Percentiles rank a stretch among this genome's conserved stretches.
Conservation (phyloP, 306 rosid genomes). For the Chamaecrista fasciculata region DNA sequence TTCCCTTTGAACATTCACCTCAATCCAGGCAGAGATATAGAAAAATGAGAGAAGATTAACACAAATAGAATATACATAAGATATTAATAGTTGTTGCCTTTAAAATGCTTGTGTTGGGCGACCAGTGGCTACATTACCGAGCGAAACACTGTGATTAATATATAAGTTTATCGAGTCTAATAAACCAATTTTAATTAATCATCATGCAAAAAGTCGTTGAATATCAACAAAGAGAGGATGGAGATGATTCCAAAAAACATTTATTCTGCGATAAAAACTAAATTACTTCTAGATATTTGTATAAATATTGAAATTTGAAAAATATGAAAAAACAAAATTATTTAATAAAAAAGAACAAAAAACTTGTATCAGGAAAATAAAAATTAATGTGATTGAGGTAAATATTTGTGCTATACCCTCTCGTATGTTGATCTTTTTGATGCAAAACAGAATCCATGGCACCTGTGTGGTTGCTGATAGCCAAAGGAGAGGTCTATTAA, state of each 20-base stretch:
- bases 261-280: background rate
- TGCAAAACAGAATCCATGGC: constrained; percentile 29
- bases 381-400: background rate
- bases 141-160: background rate
- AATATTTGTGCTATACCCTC: constrained; percentile 37
- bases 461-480: constrained; percentile 34
- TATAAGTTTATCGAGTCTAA: constrained; percentile 11
- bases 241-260: too few relatives aligned
- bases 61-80: background rate
- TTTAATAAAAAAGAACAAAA: background rate
- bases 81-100: background rate
- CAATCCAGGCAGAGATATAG: constrained; percentile 9
- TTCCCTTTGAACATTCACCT: constrained; percentile 10
- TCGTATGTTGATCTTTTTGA: constrained; percentile 31
- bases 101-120: background rate
- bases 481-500: constrained; percentile 29
- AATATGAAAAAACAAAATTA: background rate
- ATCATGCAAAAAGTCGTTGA: background rate
- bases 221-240: constrained; percentile 13
- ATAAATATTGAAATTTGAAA: background rate
- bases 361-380: background rate
- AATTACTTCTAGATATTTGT: background rate
- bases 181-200: background rate
- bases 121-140: background rate
- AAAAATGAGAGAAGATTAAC: constrained; percentile 5